Evolutionary conservation across 2,329 filamentous ascomycete genomes (phyloP).

Genomic region (Diatrype stigma): DNA sequence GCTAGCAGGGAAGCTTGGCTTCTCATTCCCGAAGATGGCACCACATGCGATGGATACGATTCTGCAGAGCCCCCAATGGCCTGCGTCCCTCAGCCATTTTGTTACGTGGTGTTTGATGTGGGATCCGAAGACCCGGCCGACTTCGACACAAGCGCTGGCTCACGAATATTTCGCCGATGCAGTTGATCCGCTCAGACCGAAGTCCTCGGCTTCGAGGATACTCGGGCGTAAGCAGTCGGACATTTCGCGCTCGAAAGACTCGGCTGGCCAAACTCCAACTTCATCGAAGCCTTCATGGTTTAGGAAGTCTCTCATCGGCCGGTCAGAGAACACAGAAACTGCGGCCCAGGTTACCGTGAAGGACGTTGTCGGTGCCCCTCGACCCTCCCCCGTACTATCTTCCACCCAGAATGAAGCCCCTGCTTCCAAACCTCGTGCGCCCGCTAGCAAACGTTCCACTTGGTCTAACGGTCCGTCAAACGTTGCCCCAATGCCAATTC

Average conservation of each 20-base stretch:
- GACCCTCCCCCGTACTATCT: slow-evolving; percentile 24
- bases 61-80: slow-evolving; percentile 87
- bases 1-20: slow-evolving; percentile 91
- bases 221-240: slow-evolving; percentile 89
- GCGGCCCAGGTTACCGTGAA: slow-evolving; percentile 43
- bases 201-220: slow-evolving; percentile 79
- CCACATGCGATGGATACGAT: slow-evolving; percentile 96
- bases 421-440: slow-evolving; percentile 43
- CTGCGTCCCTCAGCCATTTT: slow-evolving; percentile 79
- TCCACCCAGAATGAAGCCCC: slow-evolving; percentile 33
- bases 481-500: slow-evolving; percentile 87
- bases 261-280: slow-evolving; percentile 50
- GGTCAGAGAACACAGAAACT: slow-evolving; percentile 65
- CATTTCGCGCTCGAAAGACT: slow-evolving; percentile 66
- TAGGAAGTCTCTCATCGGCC: slow-evolving; percentile 84
- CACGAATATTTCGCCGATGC: slow-evolving; percentile 95
- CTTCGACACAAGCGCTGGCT: slow-evolving; percentile 86
- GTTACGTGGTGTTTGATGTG: slow-evolving; percentile 99
- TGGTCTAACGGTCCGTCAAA: slow-evolving; percentile 84
- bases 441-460: slow-evolving; percentile 77
- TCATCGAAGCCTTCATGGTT: slow-evolving; percentile 92
- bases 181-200: slow-evolving; percentile 86
- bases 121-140: slow-evolving; percentile 90
- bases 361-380: slow-evolving; percentile 37
- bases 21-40: slow-evolving; percentile 99